A percentile compares a stretch with the other conserved stretches of the same genome.
Evolutionary conservation across 495 filamentous ascomycete genomes (phyloP).

Genomic region (Filosporella fistucella): DNA sequence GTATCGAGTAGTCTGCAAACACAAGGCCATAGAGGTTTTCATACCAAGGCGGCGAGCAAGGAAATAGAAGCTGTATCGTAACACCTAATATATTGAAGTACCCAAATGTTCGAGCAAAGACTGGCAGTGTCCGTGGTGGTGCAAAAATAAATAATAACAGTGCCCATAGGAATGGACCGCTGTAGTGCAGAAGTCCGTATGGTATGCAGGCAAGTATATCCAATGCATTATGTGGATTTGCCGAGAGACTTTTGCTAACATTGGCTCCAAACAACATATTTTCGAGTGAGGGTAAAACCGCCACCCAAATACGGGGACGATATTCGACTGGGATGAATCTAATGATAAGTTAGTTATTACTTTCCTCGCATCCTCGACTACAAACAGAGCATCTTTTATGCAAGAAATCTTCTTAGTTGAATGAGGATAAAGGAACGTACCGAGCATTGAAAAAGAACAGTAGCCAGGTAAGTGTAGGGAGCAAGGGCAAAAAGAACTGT

Average conservation of each 20-base stretch:
- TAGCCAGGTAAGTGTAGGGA: slow-evolving; percentile 79
- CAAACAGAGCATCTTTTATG: slow-evolving; percentile 3
- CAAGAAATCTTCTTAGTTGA: background rate
- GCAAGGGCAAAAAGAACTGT: slow-evolving; percentile 86
- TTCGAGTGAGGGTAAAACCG: slow-evolving; percentile 89
- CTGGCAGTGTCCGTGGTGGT: slow-evolving; percentile 78
- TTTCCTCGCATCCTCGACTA: background rate
- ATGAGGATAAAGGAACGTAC: slow-evolving; percentile 13
- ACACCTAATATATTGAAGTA: slow-evolving; percentile 90
- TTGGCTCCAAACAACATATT: slow-evolving; percentile 96
- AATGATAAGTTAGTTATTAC: slow-evolving; percentile 10
- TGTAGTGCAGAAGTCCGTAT: slow-evolving; percentile 87
- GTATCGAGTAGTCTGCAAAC: slow-evolving; percentile 87
- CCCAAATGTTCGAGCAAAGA: slow-evolving; percentile 85
- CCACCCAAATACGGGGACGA: slow-evolving; percentile 89
- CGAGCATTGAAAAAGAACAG: slow-evolving; percentile 68
- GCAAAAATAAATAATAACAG: slow-evolving; percentile 78
- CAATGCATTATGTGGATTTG: slow-evolving; percentile 73
- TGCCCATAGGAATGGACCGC: slow-evolving; percentile 71
- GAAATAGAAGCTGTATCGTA: slow-evolving; percentile 79
- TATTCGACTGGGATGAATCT: slow-evolving; percentile 84
- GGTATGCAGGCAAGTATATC: slow-evolving; percentile 90
- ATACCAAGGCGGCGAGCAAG: slow-evolving; percentile 94
- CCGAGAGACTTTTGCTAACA: slow-evolving; percentile 89
- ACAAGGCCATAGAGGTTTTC: slow-evolving; percentile 84